Base-by-base conservation (phyloP, 2,329 filamentous ascomycete genomes). In the Didymella sp. region DNA sequence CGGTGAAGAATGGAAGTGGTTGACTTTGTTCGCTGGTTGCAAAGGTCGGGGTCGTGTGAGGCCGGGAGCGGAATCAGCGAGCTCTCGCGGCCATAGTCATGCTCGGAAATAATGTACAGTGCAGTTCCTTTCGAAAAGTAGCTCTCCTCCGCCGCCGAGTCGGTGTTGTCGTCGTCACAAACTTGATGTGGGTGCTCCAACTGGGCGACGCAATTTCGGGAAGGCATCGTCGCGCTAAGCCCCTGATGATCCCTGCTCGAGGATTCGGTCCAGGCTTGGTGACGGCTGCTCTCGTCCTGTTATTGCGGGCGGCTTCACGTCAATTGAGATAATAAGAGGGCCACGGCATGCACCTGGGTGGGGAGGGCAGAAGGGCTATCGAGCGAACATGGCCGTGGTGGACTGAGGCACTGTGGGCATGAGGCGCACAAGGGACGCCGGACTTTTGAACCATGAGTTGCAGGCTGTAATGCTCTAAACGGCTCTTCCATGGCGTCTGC, bases 41-140 rank as follows among this genome's bases (percentile, higher is more conserved):
- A 66, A 58, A 59, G 48, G 64, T 24, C 38, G 25, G 38, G 21
- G 13, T 65, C 61, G 68, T 68, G 67, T 59, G 65, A 48, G 59
- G 68, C 62, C 61, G 61, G 52, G 49, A 52, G 43, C 50, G 59
- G 65, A 60, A 68, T 76, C 63, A 77, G 58, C 41, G 73, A 69
- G 58, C 60, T 66, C 64, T 66, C 64, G 52, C 58, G 66, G 66
- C 66, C 67, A 62, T 74, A 74, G 58, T 72, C 72, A 65, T 74
- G 70, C 64, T 73, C 74, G 40, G 70, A 70, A 48, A 76, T 68
- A 41, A 73, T 71, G 57, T 72, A 72, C 44, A 76, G 71, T 47
- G 60, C 60, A n/a, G 63, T 50, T 37, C 50, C 22, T 2, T 43
- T 17, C 56, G 61, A 60, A 66, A 60, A 61, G 64, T 59, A 58